Base-by-base conservation (phyloP, 352 stramenopile genomes). In the Aphanomyces invadans region DNA sequence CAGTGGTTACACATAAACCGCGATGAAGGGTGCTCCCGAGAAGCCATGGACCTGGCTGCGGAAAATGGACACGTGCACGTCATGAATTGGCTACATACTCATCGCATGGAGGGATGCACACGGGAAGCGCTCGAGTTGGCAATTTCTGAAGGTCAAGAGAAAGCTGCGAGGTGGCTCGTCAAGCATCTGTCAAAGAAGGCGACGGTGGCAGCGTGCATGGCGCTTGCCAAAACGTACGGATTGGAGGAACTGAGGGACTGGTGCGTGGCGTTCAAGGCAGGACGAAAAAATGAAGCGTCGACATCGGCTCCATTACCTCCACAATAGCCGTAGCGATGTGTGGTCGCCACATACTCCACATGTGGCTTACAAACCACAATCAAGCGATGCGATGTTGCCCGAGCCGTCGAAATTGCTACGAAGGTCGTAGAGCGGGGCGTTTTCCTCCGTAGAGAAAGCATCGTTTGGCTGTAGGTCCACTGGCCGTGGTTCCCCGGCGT, bases 41-140 rank as follows among this genome's bases (percentile, higher is more conserved):
- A 72, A 62, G 71, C 59, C 69, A 78, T 83, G 72, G 65, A 80
- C 28, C 38, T 67, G 5, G 76, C 74, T 21, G 72, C 72, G 4
- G 64, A 74, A 2, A 62, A 74, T 33, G 73, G 73, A n/a, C 67
- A 76, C 46, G 17, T 79, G 15, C 64, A 73, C 4, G 45, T 80
- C 25, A 57, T 83, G 3, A 54, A 76, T 28, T 82, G 74, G 70
- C 49, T 82, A 2, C 70, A 77, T 23, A 63, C 65, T 53, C 74
- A 92, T 54, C 77, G 83, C 2, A 53, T 38, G 0, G 85, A 91
- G 42, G 49, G 49, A 36, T 57, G 49, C 49, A 57, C 19, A 9
- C 25, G 29, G 12, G 49, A 32, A 26, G 49, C 49, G 19, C 29
- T 57, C 5, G 49, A 57, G 29, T 29, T 57, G 25, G 49, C 49